Evolutionary conservation across 225 moss, liverwort and hornwort species (phyloP).

Genomic region (Pseudoscleropodium purum): DNA sequence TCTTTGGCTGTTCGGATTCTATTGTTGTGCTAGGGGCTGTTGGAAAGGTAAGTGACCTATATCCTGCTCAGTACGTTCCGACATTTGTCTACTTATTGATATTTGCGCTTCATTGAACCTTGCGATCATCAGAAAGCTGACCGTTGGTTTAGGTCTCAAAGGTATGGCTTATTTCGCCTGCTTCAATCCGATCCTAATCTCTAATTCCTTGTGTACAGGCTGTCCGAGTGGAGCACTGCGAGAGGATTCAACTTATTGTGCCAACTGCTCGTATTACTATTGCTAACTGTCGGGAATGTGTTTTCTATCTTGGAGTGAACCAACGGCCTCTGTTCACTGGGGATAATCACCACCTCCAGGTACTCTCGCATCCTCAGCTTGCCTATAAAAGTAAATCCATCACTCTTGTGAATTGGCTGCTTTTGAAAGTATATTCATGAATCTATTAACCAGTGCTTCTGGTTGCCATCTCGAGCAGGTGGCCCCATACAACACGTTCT

Average conservation of each 20-base stretch:
- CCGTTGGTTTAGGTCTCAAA: not conserved
- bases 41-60: constrained; percentile 52
- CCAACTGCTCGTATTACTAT: constrained; percentile 86
- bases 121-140: not conserved
- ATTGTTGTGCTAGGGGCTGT: constrained; percentile 91
- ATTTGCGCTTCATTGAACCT: not conserved
- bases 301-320: constrained; percentile 89
- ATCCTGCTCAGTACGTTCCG: not conserved
- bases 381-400: not conserved
- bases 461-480: constrained; percentile 36
- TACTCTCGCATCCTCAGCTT: constrained; percentile 5
- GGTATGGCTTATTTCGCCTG: not conserved
- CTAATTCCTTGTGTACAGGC: constrained; percentile 31
- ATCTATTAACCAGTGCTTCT: not conserved
- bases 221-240: constrained; percentile 91
- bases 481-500: constrained; percentile 91
- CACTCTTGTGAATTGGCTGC: not conserved
- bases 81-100: not conserved
- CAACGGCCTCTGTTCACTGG: constrained; percentile 82
- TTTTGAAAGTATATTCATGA: not conserved
- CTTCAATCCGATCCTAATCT: not conserved
- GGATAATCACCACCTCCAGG: constrained; percentile 93
- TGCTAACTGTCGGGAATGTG: constrained; percentile 88
- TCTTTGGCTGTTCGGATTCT: constrained; percentile 92
- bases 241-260: constrained; percentile 92